Evolutionary conservation across 2,329 filamentous ascomycete species (phyloP).

Genomic region (Fusarium scirpi): DNA sequence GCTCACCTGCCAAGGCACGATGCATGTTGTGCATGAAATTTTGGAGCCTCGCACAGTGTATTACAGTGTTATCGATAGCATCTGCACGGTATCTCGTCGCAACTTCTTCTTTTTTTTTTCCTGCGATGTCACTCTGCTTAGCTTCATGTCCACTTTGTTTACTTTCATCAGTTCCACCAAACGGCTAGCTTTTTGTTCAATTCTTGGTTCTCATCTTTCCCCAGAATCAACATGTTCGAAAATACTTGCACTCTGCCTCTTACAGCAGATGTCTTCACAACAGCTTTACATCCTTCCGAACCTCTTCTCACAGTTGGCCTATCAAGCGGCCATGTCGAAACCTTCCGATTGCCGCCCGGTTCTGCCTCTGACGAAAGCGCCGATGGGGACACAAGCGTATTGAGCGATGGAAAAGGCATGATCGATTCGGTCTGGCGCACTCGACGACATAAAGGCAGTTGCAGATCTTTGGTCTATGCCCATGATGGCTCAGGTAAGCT

Average conservation of each 20-base stretch:
- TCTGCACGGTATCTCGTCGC: neutral
- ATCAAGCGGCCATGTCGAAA: conserved; percentile 86
- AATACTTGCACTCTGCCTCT: conserved; percentile 92
- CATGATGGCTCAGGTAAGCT: conserved; percentile 76
- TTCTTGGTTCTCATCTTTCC: neutral
- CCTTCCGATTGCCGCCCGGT: conserved; percentile 75
- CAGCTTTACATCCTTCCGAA: conserved; percentile 85
- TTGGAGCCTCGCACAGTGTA: neutral
- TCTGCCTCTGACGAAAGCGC: conserved; percentile 64
- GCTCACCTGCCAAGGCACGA: neutral
- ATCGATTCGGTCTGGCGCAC: conserved; percentile 91
- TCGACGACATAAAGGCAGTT: conserved; percentile 92
- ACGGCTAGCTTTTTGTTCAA: neutral
- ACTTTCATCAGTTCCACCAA: neutral
- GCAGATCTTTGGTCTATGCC: conserved; percentile 82
- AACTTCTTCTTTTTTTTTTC: conserved; percentile 19
- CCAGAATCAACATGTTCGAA: conserved; percentile 77
- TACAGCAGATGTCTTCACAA: conserved; percentile 86
- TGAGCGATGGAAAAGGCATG: conserved; percentile 74
- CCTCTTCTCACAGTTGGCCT: conserved; percentile 89
- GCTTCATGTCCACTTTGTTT: neutral
- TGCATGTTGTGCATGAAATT: neutral
- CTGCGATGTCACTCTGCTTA: neutral
- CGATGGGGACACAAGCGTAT: conserved; percentile 61
- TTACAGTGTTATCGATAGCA: neutral